phyloP scores from a whole-genome alignment of 768 basidiomycete species.

The Amylocystis lapponica region DNA sequence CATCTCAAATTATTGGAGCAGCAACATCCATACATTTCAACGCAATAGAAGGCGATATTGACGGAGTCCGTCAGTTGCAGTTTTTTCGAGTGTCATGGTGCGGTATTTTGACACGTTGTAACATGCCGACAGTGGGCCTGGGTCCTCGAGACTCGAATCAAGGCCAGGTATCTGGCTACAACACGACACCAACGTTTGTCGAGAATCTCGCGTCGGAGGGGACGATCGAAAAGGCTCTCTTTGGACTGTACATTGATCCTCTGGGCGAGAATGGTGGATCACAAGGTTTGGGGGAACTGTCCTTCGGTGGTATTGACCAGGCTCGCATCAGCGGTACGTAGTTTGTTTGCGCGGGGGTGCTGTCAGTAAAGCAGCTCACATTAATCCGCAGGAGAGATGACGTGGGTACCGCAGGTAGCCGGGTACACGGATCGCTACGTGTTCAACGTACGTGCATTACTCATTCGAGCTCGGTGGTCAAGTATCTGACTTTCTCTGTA shows the following conservation, averaged over 20 bases:
- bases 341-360: too few species aligned
- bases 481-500: background rate
- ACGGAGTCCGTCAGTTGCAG: background rate
- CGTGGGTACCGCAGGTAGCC: background rate
- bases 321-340: background rate
- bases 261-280: background rate
- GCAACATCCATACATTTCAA: background rate
- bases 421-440: background rate
- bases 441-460: background rate
- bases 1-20: conserved; percentile 1
- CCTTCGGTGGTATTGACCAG: conserved; percentile 1
- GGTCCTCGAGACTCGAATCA: background rate
- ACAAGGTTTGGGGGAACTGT: background rate
- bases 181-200: conserved; percentile 1
- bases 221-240: background rate
- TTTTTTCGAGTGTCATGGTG: background rate
- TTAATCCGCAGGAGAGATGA: background rate
- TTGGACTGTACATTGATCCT: background rate
- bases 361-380: background rate
- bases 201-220: background rate
- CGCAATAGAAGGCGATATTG: background rate
- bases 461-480: background rate
- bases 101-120: background rate
- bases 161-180: background rate
- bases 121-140: background rate